phyloP scores from a whole-genome alignment of 768 basidiomycete genomes.

The Serpula lacrymans region DNA sequence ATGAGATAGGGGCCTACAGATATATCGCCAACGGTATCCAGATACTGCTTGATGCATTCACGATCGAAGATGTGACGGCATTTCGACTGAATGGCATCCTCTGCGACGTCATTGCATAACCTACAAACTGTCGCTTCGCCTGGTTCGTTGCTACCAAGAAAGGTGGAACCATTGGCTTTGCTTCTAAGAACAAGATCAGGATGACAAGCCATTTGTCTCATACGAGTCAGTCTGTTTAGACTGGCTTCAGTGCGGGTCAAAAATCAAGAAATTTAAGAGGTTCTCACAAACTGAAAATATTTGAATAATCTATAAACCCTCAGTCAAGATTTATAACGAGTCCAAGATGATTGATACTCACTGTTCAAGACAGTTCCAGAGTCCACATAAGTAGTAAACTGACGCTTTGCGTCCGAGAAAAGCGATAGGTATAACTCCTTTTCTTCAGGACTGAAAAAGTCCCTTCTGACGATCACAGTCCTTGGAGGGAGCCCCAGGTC shows the following conservation, averaged over 20 bases:
- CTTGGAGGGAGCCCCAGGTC: conserved; percentile 94
- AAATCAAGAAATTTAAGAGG: conserved; percentile 1
- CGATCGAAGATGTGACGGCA: conserved; percentile 96
- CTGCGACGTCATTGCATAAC: conserved; percentile 94
- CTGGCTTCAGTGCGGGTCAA: conserved; percentile 6
- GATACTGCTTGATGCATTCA: conserved; percentile 92
- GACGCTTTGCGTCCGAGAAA: conserved; percentile 89
- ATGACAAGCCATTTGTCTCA: conserved; percentile 94
- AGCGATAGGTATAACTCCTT: conserved; percentile 91
- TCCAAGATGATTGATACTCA: conserved; percentile 41
- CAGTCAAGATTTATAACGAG: neutral
- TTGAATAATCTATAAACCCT: conserved; percentile 69
- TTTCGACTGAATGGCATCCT: conserved; percentile 93
- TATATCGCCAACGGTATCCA: conserved; percentile 68
- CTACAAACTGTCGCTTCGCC: conserved; percentile 86
- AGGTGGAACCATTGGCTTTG: conserved; percentile 69
- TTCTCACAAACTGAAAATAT: conserved; percentile 77
- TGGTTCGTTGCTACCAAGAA: conserved; percentile 49
- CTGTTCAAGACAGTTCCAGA: conserved; percentile 91
- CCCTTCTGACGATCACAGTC: conserved; percentile 81
- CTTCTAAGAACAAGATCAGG: conserved; percentile 91
- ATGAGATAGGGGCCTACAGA: conserved; percentile 39
- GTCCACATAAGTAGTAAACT: conserved; percentile 88
- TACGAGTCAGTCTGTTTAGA: conserved; percentile 75
- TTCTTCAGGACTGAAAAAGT: conserved; percentile 96